These are phyloP conservation scores for Dentipellis sp. DNA, from an alignment of 768 basidiomycete genomes.

Conservation along the genomic window DNA sequence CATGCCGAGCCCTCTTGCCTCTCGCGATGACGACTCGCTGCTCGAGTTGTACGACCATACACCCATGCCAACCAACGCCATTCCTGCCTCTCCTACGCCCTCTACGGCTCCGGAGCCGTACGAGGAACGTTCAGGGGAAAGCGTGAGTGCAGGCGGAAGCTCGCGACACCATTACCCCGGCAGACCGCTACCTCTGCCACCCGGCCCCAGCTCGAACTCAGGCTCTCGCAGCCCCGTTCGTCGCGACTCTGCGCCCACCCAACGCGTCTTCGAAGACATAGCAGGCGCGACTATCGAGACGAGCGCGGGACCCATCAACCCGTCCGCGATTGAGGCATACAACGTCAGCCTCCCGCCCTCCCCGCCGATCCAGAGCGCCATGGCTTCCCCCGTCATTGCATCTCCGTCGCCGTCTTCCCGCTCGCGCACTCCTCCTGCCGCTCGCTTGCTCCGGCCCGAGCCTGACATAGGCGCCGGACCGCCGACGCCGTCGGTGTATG, in stretches of 20 bases:
- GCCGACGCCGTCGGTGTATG: neutral
- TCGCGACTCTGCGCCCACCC: slow-evolving; percentile 3
- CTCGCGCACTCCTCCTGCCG: no score
- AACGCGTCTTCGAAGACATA: neutral
- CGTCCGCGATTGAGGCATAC: neutral
- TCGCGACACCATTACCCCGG: slow-evolving; percentile 10
- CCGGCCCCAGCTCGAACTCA: slow-evolving; percentile 8
- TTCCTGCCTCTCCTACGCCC: neutral
- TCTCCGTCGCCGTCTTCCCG: neutral
- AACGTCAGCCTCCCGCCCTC: neutral
- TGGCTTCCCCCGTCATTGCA: neutral
- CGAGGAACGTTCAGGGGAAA: no score
- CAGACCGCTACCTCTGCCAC: slow-evolving; percentile 13
- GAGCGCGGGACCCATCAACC: no score
- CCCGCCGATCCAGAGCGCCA: neutral
- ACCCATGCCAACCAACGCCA: neutral
- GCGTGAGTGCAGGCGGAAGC: no score
- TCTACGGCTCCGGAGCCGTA: neutral
- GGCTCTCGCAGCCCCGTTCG: slow-evolving; percentile 2
- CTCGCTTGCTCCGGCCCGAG: neutral
- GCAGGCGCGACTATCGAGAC: neutral
- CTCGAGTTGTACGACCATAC: slow-evolving; percentile 16
- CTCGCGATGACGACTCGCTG: slow-evolving; percentile 10
- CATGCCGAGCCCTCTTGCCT: slow-evolving; percentile 13
- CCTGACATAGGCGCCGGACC: neutral